Percentiles rank a stretch among this genome's conserved stretches.
Conservation (phyloP, 73 alveolate species). For the Uronychia setigera region DNA sequence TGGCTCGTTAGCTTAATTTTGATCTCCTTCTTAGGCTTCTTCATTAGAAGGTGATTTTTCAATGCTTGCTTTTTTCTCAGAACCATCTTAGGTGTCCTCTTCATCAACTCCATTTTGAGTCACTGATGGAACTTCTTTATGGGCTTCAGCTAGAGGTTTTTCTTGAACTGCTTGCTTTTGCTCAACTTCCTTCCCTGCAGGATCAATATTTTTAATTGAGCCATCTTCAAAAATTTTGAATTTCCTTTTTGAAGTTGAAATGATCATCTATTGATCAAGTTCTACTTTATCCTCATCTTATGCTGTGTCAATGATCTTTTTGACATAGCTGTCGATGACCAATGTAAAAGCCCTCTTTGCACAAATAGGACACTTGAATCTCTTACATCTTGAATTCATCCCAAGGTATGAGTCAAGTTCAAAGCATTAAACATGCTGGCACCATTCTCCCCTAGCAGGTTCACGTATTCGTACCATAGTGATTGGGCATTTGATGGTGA, state of each 20-base stretch:
- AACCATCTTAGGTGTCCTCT: neutral
- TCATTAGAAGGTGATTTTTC: neutral
- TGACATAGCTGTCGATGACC: slow-evolving; percentile 1
- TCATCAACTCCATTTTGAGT: neutral
- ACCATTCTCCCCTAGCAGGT: slow-evolving; percentile 58
- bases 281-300: slow-evolving; percentile 4
- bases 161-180: neutral
- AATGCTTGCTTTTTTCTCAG: neutral
- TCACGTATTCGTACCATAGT: slow-evolving; percentile 3
- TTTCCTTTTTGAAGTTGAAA: neutral
- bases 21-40: neutral
- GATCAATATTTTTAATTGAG: neutral
- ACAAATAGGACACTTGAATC: slow-evolving; percentile 50
- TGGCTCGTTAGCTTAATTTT: neutral
- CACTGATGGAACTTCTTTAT: neutral
- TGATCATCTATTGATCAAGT: neutral
- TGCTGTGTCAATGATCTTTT: neutral
- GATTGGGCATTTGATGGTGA: slow-evolving; percentile 40
- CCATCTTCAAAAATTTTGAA: neutral
- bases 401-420: slow-evolving; percentile 31
- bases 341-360: neutral
- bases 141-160: neutral
- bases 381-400: slow-evolving; percentile 22
- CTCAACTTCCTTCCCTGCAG: neutral
- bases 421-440: slow-evolving; percentile 51